A percentile compares a stretch with the other conserved stretches of the same genome.
Conservation (phyloP, 1,139 yeast species). For the Geotrichum klebahnii region DNA sequence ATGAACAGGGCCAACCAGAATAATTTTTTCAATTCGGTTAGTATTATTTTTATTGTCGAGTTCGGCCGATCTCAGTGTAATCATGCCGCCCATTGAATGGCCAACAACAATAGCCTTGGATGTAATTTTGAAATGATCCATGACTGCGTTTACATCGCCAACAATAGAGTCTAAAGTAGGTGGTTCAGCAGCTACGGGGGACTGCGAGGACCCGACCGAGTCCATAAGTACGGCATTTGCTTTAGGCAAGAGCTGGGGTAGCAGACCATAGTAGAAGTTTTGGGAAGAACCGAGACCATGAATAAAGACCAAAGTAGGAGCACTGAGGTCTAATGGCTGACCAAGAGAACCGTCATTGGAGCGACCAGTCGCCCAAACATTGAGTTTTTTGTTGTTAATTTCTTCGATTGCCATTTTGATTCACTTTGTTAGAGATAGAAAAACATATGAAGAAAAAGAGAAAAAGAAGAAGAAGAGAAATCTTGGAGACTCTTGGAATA, state of each 20-base stretch:
- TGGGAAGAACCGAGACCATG: slow-evolving; percentile 39
- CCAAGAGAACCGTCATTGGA: slow-evolving; percentile 18
- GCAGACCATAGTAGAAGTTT: slow-evolving; percentile 33
- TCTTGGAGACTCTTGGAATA: no score
- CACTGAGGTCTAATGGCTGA: slow-evolving; percentile 6
- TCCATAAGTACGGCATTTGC: slow-evolving; percentile 33
- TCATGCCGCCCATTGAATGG: slow-evolving; percentile 39
- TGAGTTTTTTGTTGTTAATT: slow-evolving; percentile 10
- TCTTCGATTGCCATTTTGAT: neutral
- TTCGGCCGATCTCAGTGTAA: slow-evolving; percentile 30
- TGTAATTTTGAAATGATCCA: slow-evolving; percentile 26
- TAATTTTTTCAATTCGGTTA: slow-evolving; percentile 19
- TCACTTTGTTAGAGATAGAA: neutral
- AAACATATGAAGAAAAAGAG: neutral
- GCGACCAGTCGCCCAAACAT: slow-evolving; percentile 21
- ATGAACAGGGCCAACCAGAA: slow-evolving; percentile 36
- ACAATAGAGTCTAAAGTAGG: slow-evolving; percentile 30
- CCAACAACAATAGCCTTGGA: slow-evolving; percentile 31
- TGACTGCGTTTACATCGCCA: slow-evolving; percentile 28
- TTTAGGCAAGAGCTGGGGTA: slow-evolving; percentile 24
- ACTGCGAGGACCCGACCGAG: slow-evolving; percentile 35
- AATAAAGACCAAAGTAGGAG: slow-evolving; percentile 29
- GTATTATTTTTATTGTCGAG: slow-evolving; percentile 12
- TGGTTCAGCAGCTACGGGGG: slow-evolving; percentile 22
- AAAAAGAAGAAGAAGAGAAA: no score